Evolutionary conservation across 192 early-diverging fungal species (phyloP), one percentile per base, ranked within the genome.

Genomic region (Coemansia sp.): DNA sequence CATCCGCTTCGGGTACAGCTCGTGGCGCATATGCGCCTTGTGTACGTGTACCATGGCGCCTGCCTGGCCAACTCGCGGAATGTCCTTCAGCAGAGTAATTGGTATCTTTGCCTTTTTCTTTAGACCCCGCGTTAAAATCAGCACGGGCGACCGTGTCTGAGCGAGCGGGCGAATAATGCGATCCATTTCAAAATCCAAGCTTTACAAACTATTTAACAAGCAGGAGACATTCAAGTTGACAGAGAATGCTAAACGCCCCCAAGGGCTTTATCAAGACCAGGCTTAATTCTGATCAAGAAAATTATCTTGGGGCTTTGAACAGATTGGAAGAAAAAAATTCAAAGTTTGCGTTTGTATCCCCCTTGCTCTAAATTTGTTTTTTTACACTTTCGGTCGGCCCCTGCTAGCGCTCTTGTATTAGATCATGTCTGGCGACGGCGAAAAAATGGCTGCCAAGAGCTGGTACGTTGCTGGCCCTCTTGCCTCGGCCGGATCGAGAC

Each of bases 1-100:
- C 58, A 79, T 59, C 6, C 73, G 73, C 59, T 76, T 72, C n/a
- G 82, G 82, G 42, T 66, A 84, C 47, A 84, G 65, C 50, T 75
- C 66, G 61, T 79, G 66, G 34, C 82, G 76, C 82, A 84, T 84
- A 23, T 71, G 36, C 12, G 73, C 82, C 59, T 58, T 66, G 62
- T 59, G 50, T 1, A 84, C 76, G 12, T 73, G 60, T 25, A 76
- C 68, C 18, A 74, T 69, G 0, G 68, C 34, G 39, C 82, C 82
- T 2, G 67, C 76, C 3, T 64, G 23, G 18, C 82, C 82, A 2
- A 84, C 42, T 10, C 62, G 53, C 18, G 82, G 73, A n/a, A 73
- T 48, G 9, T 67, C 59, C 58, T 71, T 74, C 37, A 73, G 64
- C 16, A 84, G 73, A 35, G 62, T 74, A 42, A 83, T 65, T 1